Percentiles rank a stretch among this genome's conserved stretches.
phyloP scores from a whole-genome alignment of 805 yeast genomes.

The Wickerhamomyces xylosicus region DNA sequence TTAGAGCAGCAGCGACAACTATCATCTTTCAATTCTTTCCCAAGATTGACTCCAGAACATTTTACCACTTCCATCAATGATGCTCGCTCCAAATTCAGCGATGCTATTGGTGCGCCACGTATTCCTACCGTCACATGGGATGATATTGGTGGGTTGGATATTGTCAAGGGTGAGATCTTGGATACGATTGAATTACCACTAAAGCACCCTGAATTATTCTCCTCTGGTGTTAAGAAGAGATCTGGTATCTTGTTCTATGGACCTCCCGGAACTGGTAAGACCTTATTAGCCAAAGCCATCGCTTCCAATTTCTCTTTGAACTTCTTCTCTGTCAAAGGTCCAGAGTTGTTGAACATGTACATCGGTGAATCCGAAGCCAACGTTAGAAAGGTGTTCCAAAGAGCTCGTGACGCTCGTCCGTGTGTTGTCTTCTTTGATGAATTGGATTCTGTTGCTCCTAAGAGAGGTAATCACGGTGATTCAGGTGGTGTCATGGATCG shows the following conservation, averaged over 20 bases:
- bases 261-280: conserved; percentile 98
- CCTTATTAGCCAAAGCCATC: conserved; percentile 90
- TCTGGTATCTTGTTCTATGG: conserved; percentile 94
- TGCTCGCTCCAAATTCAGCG: conserved; percentile 83
- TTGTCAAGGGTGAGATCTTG: conserved; percentile 83
- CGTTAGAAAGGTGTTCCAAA: conserved; percentile 87
- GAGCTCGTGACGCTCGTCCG: conserved; percentile 93
- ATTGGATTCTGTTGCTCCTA: conserved; percentile 95
- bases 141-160: conserved; percentile 91
- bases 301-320: conserved; percentile 92
- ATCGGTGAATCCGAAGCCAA: conserved; percentile 98
- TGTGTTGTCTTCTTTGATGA: conserved; percentile 97
- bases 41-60: conserved; percentile 37
- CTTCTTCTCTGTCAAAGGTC: conserved; percentile 95
- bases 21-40: conserved; percentile 11
- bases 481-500: conserved; percentile 99
- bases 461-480: conserved; percentile 97
- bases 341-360: conserved; percentile 93
- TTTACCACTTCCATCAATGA: conserved; percentile 62
- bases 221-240: conserved; percentile 83
- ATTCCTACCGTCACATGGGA: conserved; percentile 96
- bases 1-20: conserved; percentile 37
- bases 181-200: conserved; percentile 96
- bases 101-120: conserved; percentile 92
- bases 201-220: conserved; percentile 83